Percentiles rank a stretch among this genome's conserved stretches.
Evolutionary conservation across 1,284 basidiomycete genomes (phyloP).

Genomic region (Abortiporus biennis): DNA sequence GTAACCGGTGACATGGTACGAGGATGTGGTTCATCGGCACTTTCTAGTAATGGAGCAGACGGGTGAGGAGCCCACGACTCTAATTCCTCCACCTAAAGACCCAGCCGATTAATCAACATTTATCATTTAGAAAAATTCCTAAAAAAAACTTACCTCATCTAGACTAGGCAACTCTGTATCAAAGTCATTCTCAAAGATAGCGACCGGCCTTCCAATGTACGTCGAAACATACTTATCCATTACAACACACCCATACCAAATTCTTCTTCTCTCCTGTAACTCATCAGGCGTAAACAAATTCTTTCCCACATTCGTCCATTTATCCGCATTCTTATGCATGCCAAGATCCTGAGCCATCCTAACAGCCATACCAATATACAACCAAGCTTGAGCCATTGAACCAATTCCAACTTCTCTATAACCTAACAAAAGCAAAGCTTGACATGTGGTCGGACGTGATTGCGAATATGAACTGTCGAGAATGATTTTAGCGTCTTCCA

Average conservation of each 20-base stretch:
- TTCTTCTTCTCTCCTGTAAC: slow-evolving; percentile 67
- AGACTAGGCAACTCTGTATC: slow-evolving; percentile 67
- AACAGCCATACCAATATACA: slow-evolving; percentile 73
- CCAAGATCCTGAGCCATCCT: slow-evolving; percentile 85
- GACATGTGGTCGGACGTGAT: slow-evolving; percentile 63
- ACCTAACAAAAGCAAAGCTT: slow-evolving; percentile 73
- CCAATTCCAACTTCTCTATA: slow-evolving; percentile 84
- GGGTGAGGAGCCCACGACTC: slow-evolving; percentile 48
- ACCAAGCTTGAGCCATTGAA: slow-evolving; percentile 84
- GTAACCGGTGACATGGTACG: slow-evolving; percentile 30
- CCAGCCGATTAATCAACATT: slow-evolving; percentile 1
- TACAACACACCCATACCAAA: slow-evolving; percentile 78
- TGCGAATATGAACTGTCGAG: slow-evolving; percentile 62
- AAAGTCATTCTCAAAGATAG: slow-evolving; percentile 77
- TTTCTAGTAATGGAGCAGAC: slow-evolving; percentile 30
- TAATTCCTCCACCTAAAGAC: slow-evolving; percentile 48
- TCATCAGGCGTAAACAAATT: slow-evolving; percentile 59
- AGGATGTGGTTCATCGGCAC: slow-evolving; percentile 21
- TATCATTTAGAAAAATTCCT: background rate
- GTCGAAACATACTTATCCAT: slow-evolving; percentile 80
- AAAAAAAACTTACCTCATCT: slow-evolving; percentile 43
- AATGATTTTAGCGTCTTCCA: slow-evolving; percentile 64
- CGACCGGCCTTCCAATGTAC: slow-evolving; percentile 77
- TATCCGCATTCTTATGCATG: slow-evolving; percentile 75
- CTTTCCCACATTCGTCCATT: slow-evolving; percentile 58